Base-by-base conservation (phyloP, 2,329 filamentous ascomycete genomes). In the Blastomyces percursus region DNA sequence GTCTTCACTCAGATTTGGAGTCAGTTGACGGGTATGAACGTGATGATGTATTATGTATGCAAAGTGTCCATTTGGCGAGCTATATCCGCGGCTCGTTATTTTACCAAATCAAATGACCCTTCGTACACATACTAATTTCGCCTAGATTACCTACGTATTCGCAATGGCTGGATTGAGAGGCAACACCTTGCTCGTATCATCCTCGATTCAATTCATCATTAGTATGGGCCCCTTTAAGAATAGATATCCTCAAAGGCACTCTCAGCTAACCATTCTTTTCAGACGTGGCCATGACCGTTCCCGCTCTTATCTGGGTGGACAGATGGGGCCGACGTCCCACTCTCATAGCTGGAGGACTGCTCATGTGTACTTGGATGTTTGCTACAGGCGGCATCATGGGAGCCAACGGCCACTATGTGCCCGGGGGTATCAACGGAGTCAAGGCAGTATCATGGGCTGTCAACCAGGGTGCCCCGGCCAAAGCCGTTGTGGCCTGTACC, bases 401-500 rank as follows among this genome's bases (percentile, higher is more conserved):
- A 6, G 73, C 70, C 2, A 75, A 81, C 61, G 81, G 81, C 0
- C 72, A 80, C 60, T 66, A 71, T 0, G 78, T 79, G 0, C 63
- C 63, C 1, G 63, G 46, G 19, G 63, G 63, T n/a, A 62, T 64
- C 12, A 73, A 75, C 2, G 75, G 75, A 6, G 77, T 84, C 9
- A 74, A 77, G 16, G 78, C 66, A 68, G 71, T 40, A 74, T 82
- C 42, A 73, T 76, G 1, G 69, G 67, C 19, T 81, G 79, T 78
- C 70, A 75, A 19, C 79, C 85, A 60, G 1, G 82, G 83, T 27
- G 60, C 71, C 0, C 71, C 82, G 0, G 80, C 81, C 3, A 84
- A 82, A 68, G 81, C 81, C 0, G 80, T 88, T 65, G 84, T 89
- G 62, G 84, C 85, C 1, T 85, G 81, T 66, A 87, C 85, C 0